Evolutionary conservation across 2,329 filamentous ascomycete genomes (phyloP), one percentile per base, ranked within the genome.

Genomic region (Xylariaceae sp.): DNA sequence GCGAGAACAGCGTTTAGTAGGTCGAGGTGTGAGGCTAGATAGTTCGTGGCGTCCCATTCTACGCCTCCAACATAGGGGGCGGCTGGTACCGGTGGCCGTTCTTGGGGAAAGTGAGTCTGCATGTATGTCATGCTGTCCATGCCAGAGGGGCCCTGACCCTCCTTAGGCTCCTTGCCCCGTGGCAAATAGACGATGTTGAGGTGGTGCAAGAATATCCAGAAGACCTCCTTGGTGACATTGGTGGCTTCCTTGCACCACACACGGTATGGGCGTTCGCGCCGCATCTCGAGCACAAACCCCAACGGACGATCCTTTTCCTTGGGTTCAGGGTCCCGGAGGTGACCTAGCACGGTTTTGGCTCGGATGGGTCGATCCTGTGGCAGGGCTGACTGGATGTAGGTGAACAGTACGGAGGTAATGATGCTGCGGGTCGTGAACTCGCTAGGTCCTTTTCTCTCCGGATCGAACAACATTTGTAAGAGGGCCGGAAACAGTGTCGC

Each of bases 11-110:
- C 94, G 69, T 98, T 99, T 67, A 98, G 77, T 9, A 99, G 86
- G 69, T 98, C 95, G 8, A 99, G 82, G 69, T 99, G 94, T 0
- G 90, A 91, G 16, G 94, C 92, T 9, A 98, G 82, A 72, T 98
- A 98, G 74, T 96, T 97, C 8, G 95, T 98, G 2, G 95, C 95
- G 71, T 98, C 95, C 95, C 95, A 98, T 75, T 99, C 95, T 8
- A 98, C 95, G 51, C 95, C 94, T 45, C 95, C 95, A 37, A 98
- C 93, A 70, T 98, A 98, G 1, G 94, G 94, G 4, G 94, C 94
- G 14, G 95, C 94, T 23, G 94, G 92, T 1, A 98, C 92, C 0
- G 95, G 95, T 3, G 93, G 90, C 0, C 92, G 87, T 65, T 93
- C 90, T 43, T 87, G 85, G 0, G 95, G 94, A 71, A 97, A 98